Percentiles rank a stretch among this genome's conserved stretches.
phyloP scores from a whole-genome alignment of 352 stramenopile species.

The Plasmopara halstedii region DNA sequence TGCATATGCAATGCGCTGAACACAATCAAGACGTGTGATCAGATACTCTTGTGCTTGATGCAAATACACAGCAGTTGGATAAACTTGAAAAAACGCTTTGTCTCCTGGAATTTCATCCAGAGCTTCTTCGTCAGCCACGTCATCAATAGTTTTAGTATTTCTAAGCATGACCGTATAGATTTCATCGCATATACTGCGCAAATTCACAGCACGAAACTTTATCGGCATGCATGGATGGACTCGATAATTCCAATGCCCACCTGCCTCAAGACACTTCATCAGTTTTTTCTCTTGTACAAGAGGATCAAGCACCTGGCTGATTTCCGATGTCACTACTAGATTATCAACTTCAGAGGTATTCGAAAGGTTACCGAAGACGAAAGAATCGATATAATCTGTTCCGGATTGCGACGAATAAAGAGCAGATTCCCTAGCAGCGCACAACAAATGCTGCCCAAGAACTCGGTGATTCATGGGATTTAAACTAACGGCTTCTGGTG shows the following conservation, averaged over 20 bases:
- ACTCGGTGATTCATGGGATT: constrained; percentile 85
- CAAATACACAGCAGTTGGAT: constrained; percentile 87
- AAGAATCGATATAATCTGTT: constrained; percentile 54
- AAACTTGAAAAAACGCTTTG: constrained; percentile 88
- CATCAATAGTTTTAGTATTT: constrained; percentile 31
- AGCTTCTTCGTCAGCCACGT: constrained; percentile 22
- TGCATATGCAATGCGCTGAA: constrained; percentile 57
- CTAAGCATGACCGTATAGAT: constrained; percentile 58
- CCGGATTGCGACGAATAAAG: constrained; percentile 68
- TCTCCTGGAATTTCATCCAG: constrained; percentile 85
- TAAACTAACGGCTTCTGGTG: constrained; percentile 72
- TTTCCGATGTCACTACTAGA: not conserved
- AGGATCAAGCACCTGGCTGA: constrained; percentile 9
- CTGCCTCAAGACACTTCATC: constrained; percentile 20
- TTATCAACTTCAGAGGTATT: not conserved
- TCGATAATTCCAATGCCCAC: constrained; percentile 35
- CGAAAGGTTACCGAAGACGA: constrained; percentile 37
- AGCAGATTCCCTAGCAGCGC: constrained; percentile 88
- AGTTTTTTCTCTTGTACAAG: constrained; percentile 41
- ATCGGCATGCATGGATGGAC: constrained; percentile 60
- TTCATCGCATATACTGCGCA: constrained; percentile 63
- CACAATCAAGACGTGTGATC: constrained; percentile 78
- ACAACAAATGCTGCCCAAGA: constrained; percentile 90
- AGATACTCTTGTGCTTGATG: constrained; percentile 88
- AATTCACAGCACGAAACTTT: constrained; percentile 42